phyloP scores from a whole-genome alignment of 805 yeast genomes.

The Candida odintsovae region DNA sequence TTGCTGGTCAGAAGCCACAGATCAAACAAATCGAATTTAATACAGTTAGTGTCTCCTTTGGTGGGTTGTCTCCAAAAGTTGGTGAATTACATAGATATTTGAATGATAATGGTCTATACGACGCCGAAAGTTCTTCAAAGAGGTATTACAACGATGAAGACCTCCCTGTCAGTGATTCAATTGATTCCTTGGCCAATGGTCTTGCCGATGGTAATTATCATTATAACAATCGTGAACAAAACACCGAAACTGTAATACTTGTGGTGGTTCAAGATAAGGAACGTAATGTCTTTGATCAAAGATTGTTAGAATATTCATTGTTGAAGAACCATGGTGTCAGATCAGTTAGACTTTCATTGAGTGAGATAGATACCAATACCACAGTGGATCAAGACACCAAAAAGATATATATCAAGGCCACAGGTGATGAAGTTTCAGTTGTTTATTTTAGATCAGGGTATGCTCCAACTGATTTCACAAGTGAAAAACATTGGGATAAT shows the following conservation, averaged over 20 bases:
- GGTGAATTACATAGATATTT: slow-evolving; percentile 68
- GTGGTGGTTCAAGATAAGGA: slow-evolving; percentile 83
- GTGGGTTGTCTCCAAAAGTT: slow-evolving; percentile 79
- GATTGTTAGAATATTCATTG: slow-evolving; percentile 70
- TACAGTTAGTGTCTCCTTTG: slow-evolving; percentile 93
- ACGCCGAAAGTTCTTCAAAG: slow-evolving; percentile 30
- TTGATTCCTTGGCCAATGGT: slow-evolving; percentile 56
- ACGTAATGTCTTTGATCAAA: slow-evolving; percentile 88
- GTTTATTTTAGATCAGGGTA: slow-evolving; percentile 91
- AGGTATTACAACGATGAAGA: slow-evolving; percentile 39
- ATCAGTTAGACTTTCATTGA: slow-evolving; percentile 62
- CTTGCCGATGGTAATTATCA: slow-evolving; percentile 58
- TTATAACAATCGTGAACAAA: slow-evolving; percentile 35
- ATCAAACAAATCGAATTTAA: slow-evolving; percentile 96
- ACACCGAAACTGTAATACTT: slow-evolving; percentile 49
- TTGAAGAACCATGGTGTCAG: slow-evolving; percentile 49
- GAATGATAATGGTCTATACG: slow-evolving; percentile 55
- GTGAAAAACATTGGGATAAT: slow-evolving; percentile 69
- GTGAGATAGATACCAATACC: slow-evolving; percentile 44
- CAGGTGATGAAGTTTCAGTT: slow-evolving; percentile 72
- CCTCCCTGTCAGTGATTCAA: slow-evolving; percentile 67
- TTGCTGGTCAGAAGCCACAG: slow-evolving; percentile 34
- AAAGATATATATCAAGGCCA: slow-evolving; percentile 46
- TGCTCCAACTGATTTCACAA: slow-evolving; percentile 71
- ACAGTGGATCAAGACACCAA: slow-evolving; percentile 30